Evolutionary conservation across 345 rosid species (phyloP).

Genomic region (Brassica napus): DNA sequence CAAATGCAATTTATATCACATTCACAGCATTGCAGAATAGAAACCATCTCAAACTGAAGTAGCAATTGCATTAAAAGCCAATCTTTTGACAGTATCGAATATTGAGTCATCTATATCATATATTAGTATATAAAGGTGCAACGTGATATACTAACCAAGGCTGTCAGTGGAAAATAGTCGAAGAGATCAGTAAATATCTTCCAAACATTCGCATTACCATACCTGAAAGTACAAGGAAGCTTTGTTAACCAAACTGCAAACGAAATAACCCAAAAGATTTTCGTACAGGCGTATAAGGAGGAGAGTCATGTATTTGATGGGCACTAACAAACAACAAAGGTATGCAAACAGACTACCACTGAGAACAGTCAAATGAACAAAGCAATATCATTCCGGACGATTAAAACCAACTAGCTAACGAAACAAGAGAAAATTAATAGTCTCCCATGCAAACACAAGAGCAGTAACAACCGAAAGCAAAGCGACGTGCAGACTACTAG

Average conservation of each 20-base stretch:
- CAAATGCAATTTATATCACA: neutral
- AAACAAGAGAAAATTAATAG: neutral
- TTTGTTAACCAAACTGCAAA: constrained; percentile 15
- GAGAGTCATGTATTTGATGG: neutral
- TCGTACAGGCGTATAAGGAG: neutral
- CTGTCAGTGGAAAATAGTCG: constrained; percentile 97
- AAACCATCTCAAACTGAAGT: constrained; percentile 4
- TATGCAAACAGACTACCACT: neutral
- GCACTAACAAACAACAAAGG: constrained; percentile 1
- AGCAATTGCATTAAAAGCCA: neutral
- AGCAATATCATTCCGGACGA: neutral
- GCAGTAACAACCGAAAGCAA: constrained; percentile 1
- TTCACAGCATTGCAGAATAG: neutral
- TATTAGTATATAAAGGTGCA: neutral
- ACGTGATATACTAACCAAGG: constrained; percentile 67
- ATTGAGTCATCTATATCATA: neutral
- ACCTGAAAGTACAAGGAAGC: constrained; percentile 55
- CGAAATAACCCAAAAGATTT: neutral
- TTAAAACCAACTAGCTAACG: neutral
- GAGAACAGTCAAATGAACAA: constrained; percentile 2
- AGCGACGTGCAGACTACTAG: neutral
- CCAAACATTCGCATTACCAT: constrained; percentile 99
- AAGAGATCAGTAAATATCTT: constrained; percentile 95
- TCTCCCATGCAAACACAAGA: constrained; percentile 3
- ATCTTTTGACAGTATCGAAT: neutral